phyloP scores from a whole-genome alignment of 208 protist genomes.

The Leishmania tarentolae region DNA sequence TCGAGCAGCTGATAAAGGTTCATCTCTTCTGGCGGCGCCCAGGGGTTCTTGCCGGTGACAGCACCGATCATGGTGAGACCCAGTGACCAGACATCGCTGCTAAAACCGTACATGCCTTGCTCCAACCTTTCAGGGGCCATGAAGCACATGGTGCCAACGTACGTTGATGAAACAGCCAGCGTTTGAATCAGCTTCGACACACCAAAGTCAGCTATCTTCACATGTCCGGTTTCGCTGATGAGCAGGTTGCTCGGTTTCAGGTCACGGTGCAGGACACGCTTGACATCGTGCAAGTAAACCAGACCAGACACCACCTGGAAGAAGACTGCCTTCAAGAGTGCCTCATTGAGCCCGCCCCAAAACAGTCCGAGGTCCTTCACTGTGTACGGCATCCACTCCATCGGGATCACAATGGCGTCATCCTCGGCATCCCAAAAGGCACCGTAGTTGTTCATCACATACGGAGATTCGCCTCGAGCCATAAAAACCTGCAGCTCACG shows the following conservation, averaged over 20 bases:
- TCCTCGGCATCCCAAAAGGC: conserved; percentile 89
- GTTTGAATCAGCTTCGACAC: conserved; percentile 91
- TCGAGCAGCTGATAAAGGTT: conserved; percentile 86
- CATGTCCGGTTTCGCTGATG: conserved; percentile 89
- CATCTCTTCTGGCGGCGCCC: conserved; percentile 87
- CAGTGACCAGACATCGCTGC: conserved; percentile 93
- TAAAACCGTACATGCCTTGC: conserved; percentile 90
- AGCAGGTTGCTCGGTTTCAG: conserved; percentile 98
- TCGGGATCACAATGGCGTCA: conserved; percentile 84
- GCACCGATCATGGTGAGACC: conserved; percentile 89
- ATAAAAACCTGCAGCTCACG: conserved; percentile 87
- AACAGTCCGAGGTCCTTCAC: conserved; percentile 83
- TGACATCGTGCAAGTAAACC: conserved; percentile 83
- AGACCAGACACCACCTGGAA: conserved; percentile 88
- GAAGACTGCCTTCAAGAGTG: conserved; percentile 78
- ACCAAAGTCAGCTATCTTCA: conserved; percentile 95
- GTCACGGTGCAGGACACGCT: conserved; percentile 95
- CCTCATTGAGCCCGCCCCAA: conserved; percentile 83
- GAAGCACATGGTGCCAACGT: conserved; percentile 95
- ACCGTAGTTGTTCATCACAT: conserved; percentile 90
- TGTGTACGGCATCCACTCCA: conserved; percentile 92
- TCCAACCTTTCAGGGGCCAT: conserved; percentile 94
- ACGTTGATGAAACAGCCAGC: conserved; percentile 87
- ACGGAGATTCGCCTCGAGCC: conserved; percentile 66
- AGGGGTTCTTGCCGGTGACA: conserved; percentile 84